Conservation (phyloP, 164 flowering plant species). For the Piper longum region DNA sequence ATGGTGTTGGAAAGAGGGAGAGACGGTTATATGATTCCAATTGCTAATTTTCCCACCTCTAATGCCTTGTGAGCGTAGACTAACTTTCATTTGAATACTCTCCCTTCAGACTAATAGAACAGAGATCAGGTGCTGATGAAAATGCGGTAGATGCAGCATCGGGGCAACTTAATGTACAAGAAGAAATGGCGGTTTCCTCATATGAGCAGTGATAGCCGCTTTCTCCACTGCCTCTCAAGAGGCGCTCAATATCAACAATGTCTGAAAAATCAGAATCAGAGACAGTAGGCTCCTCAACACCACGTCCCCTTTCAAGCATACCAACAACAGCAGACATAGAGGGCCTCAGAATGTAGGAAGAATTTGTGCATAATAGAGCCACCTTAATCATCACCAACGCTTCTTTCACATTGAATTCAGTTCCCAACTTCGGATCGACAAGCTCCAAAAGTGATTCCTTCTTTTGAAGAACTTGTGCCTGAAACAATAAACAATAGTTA, state of each 20-base stretch:
- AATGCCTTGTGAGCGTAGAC: no score
- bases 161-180: not conserved
- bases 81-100: no score
- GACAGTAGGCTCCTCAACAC: no score
- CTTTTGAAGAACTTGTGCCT: conserved; percentile 65
- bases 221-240: not conserved
- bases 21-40: no score
- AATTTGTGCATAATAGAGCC: conserved; percentile 63
- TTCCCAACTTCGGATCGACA: conserved; percentile 50
- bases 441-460: conserved; percentile 62
- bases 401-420: conserved; percentile 37
- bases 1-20: no score
- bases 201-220: not conserved
- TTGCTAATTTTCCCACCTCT: no score
- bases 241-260: no score
- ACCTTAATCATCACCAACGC: conserved; percentile 44
- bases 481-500: not conserved
- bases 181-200: not conserved
- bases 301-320: conserved; percentile 54
- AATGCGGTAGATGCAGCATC: no score
- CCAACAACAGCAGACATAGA: conserved; percentile 60
- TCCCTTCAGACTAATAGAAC: no score
- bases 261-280: no score
- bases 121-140: no score
- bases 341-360: conserved; percentile 68